Evolutionary conservation across 2,329 filamentous ascomycete genomes (phyloP), one percentile per base, ranked within the genome.

Genomic region (Colletotrichum sp.): DNA sequence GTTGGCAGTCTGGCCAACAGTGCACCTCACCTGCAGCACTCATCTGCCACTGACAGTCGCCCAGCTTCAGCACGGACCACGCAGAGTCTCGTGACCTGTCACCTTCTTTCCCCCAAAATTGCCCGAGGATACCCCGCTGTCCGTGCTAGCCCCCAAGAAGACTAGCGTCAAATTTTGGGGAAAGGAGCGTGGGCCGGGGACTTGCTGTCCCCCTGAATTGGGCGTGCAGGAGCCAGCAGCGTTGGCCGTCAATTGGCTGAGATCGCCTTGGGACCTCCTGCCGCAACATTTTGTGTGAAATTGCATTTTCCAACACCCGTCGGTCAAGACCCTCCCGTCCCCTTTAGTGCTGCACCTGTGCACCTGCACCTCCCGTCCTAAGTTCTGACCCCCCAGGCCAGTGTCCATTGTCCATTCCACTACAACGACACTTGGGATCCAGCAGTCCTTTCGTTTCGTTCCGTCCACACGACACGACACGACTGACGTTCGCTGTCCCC

Each of bases 261-360:
- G 57, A 28, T 44, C 55, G 24, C 26, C 49, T 76, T 75, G 71
- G 77, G 44, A 69, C 69, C 71, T 77, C 78, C 78, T 79, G 78
- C 82, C 79, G 82, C 80, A 84, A 83, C 82, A 83, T 82, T 83
- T 84, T 80, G 78, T 82, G 82, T 84, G 82, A 85, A 84, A 85
- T 85, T 85, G 80, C 83, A 82, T 82, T 83, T 83, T 80, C 80
- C 70, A 72, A 76, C 76, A 76, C 67, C 78, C 60, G 67, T 78
- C 77, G 70, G 73, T 76, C 78, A 77, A 78, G 76, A 77, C 73
- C 73, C 72, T 78, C 75, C 75, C 72, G 73, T 76, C 76, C 77
- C 78, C 78, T 79, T 78, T 78, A 75, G 63, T 49, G 44, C 44
- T 49, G 44, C 44, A 49, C 44, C 44, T 21, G 44, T 49, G 44